Base-by-base conservation (phyloP, 1,139 yeast genomes). In the Fermentozyma sake region DNA sequence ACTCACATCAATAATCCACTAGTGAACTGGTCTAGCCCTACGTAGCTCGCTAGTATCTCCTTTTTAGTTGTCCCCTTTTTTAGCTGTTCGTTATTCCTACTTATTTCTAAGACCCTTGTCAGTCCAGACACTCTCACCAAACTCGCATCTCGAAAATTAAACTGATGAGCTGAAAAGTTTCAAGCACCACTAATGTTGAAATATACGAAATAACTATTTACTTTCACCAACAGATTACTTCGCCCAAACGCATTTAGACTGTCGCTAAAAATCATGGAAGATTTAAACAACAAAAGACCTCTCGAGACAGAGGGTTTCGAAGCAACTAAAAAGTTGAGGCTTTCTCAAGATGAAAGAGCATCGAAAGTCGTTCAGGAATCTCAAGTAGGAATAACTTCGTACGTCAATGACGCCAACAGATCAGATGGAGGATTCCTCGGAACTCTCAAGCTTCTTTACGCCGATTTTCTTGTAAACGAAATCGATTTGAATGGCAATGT, bases 391-490 rank as follows among this genome's bases (percentile, higher is more conserved):
- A 89, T 91, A 38, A 76, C 86, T 1, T 73, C 75, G 32, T 87
- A 64, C 45, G 58, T 86, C 20, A 76, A 78, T 26, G 48, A 40
- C 13, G 36, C 37, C n/a, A 41, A 45, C 31, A 49, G 66, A 4
- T 64, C 59, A 9, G 52, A 65, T 7, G 58, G 69, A 3, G 95
- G 96, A 3, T 86, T 91, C 40, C 55, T 55, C 14, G 98, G 97
- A 2, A 69, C 72, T 9, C 67, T 91, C 42, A 91, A 91, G 53
- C 94, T 84, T 46, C 68, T 96, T 38, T 87, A 87, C 56, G 79
- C 95, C n/a, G 98, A 91, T 52, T 93, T 93, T 51, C 69, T 86
- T 50, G 98, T 91, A 23, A 86, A 87, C 52, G 98, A 93, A 54
- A 80, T 91, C 35, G 81, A 69, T 35, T 43, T 59, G 16, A 59